A percentile compares a stretch with the other conserved stretches of the same genome.
Evolutionary conservation across 768 basidiomycete species (phyloP).

Genomic region (Agaricus blazei): DNA sequence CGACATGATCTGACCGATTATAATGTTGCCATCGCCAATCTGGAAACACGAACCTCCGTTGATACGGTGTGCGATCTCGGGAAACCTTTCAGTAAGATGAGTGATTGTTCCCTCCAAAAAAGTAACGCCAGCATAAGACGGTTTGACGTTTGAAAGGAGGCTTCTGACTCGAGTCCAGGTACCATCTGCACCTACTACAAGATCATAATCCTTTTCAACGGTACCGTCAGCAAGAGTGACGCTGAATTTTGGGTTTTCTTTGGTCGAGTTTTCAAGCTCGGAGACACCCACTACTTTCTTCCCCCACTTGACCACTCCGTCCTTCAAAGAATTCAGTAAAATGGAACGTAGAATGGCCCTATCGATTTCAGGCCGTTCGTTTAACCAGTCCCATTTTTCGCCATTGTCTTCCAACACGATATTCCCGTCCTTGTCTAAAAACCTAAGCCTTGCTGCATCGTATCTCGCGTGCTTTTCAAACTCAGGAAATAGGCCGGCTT

Average conservation of each 20-base stretch:
- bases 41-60: constrained; percentile 24
- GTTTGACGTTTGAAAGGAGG: constrained; percentile 22
- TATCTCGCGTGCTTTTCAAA: constrained; percentile 17
- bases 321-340: constrained; percentile 19
- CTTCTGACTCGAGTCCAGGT: constrained; percentile 33
- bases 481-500: constrained; percentile 18
- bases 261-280: not conserved
- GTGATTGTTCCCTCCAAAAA: constrained; percentile 14
- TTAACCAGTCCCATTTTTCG: not conserved
- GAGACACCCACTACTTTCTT: constrained; percentile 14
- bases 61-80: constrained; percentile 20
- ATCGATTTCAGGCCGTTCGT: constrained; percentile 21
- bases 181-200: constrained; percentile 27
- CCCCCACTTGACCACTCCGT: constrained; percentile 17
- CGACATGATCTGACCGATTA: constrained; percentile 28
- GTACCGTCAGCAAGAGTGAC: constrained; percentile 11
- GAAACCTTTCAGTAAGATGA: constrained; percentile 14
- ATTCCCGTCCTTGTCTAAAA: constrained; percentile 14
- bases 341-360: constrained; percentile 19
- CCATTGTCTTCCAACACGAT: constrained; percentile 7
- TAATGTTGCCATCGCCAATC: constrained; percentile 16
- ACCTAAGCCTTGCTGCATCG: constrained; percentile 13
- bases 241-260: constrained; percentile 9
- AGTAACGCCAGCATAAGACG: constrained; percentile 27
- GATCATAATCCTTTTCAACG: constrained; percentile 13